Evolutionary conservation across 768 basidiomycete species (phyloP).

Genomic region (Hericium rajendrae): DNA sequence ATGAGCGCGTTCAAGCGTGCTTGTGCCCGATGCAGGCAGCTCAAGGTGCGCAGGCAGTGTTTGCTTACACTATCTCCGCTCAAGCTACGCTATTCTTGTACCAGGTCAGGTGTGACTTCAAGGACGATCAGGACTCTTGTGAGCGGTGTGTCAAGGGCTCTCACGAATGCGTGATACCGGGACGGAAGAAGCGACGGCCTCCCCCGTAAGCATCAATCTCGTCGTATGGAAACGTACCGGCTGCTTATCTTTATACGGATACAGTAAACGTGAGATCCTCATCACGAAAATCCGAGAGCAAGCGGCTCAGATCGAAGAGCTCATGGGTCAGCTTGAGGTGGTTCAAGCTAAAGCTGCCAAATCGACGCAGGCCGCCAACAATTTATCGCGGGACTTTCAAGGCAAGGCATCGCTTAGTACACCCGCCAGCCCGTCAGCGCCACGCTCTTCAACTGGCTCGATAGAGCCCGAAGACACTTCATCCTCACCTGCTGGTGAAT

Average conservation of each 20-base stretch:
- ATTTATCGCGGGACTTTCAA: conserved; percentile 8
- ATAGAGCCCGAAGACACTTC: too few species aligned
- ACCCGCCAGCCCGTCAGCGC: conserved; percentile 10
- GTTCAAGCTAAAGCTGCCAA: conserved; percentile 20
- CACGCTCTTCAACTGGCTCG: not conserved
- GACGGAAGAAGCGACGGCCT: conserved; percentile 69
- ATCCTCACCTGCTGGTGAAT: too few species aligned
- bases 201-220: conserved; percentile 52
- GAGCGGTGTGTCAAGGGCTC: conserved; percentile 63
- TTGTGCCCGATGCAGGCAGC: conserved; percentile 13
- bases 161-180: conserved; percentile 73
- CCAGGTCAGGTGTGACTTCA: conserved; percentile 73
- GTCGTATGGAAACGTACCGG: not conserved
- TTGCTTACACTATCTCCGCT: not conserved
- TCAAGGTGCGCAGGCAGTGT: conserved; percentile 6
- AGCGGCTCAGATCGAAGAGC: conserved; percentile 57
- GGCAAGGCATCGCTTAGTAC: conserved; percentile 10
- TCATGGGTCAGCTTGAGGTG: conserved; percentile 61
- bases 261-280: conserved; percentile 73
- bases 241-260: conserved; percentile 1
- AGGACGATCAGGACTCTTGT: conserved; percentile 61
- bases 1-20: conserved; percentile 12
- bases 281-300: conserved; percentile 68
- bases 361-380: conserved; percentile 7
- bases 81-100: not conserved